Evolutionary conservation across 257 asterid genomes (phyloP).

Genomic region (Schizonepeta tenuifolia): DNA sequence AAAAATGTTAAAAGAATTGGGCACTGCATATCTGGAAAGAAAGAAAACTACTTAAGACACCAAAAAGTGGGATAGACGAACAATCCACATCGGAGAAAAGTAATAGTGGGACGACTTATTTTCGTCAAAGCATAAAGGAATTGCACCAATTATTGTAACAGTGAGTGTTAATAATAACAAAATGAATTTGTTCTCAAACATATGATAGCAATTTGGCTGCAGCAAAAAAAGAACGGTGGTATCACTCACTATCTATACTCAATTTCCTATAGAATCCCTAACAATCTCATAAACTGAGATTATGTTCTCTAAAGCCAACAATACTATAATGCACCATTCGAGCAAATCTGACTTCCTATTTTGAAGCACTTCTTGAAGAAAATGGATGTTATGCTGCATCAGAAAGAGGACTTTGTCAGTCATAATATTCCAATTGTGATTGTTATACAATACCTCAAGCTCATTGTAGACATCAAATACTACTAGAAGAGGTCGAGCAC

Average conservation of each 20-base stretch:
- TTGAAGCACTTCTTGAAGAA: constrained; percentile 97
- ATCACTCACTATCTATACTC: constrained; percentile 31
- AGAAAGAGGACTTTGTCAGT: not conserved
- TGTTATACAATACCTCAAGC: not conserved
- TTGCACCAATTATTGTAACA: not conserved
- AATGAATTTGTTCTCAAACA: constrained; percentile 13
- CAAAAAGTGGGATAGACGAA: too few relatives aligned
- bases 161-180: constrained; percentile 17
- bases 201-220: constrained; percentile 20
- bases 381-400: constrained; percentile 96
- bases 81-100: not conserved
- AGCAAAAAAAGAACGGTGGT: constrained; percentile 15
- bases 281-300: constrained; percentile 70
- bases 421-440: not conserved
- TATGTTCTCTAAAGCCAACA: constrained; percentile 72
- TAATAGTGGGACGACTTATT: not conserved
- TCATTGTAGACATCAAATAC: not conserved
- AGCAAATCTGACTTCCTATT: constrained; percentile 85
- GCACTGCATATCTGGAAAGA: too few relatives aligned
- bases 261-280: constrained; percentile 51
- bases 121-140: constrained; percentile 19
- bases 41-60: too few relatives aligned
- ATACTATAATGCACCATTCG: constrained; percentile 91
- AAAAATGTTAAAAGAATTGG: too few relatives aligned
- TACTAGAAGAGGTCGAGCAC: not conserved